phyloP scores from a whole-genome alignment of 78 protist genomes.

The Cavenderia fasciculata region DNA sequence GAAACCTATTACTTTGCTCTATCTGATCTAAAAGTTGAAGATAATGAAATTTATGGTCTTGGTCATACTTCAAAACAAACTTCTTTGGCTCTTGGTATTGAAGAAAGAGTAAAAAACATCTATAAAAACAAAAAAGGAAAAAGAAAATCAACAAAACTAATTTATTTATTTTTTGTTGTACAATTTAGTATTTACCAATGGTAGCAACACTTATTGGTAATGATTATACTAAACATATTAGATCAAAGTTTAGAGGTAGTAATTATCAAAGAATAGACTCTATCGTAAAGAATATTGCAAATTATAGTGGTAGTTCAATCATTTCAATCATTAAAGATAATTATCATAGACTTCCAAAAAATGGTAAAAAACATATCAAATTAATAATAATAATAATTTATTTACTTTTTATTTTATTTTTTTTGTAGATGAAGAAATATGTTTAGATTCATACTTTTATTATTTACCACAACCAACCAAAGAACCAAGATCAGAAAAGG shows the following conservation, averaged over 20 bases:
- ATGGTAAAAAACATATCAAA: not conserved
- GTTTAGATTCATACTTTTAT: not conserved
- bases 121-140: too few species aligned
- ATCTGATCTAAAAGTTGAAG: not conserved
- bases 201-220: conserved; percentile 4
- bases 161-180: too few species aligned
- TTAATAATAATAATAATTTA: not conserved
- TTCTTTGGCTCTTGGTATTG: not conserved
- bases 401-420: not conserved
- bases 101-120: not conserved
- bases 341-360: not conserved
- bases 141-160: too few species aligned
- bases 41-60: not conserved
- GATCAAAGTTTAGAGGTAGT: not conserved
- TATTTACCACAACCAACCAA: conserved; percentile 1
- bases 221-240: not conserved
- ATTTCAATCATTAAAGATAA: not conserved
- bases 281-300: not conserved
- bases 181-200: not conserved
- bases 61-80: not conserved
- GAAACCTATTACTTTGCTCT: not conserved
- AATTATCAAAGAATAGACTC: not conserved
- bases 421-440: not conserved
- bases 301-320: not conserved
- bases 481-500: not conserved